Conservation (phyloP, 352 stramenopile genomes). For the Globisporangium okanoganense region DNA sequence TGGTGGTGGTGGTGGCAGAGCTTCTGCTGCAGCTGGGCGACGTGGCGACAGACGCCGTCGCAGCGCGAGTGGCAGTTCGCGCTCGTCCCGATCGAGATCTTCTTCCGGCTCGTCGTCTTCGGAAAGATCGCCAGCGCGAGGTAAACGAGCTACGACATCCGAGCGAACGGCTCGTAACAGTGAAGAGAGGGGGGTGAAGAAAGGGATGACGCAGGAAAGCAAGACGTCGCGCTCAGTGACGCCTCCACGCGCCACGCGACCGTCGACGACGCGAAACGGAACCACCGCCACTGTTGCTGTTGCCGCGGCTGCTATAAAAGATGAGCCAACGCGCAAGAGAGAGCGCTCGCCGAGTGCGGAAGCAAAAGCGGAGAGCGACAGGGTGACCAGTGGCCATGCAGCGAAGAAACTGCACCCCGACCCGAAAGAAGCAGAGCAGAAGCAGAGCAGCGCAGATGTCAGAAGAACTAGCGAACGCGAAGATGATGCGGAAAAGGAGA, state of each 20-base stretch:
- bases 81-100: conserved; percentile 15
- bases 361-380: conserved; percentile 2
- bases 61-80: conserved; percentile 4
- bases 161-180: not conserved
- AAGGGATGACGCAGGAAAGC: not conserved
- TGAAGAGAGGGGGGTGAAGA: conserved; percentile 1
- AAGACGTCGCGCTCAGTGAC: conserved; percentile 3
- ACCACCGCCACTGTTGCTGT: not conserved
- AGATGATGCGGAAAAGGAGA: not conserved
- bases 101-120: conserved; percentile 17
- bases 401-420: conserved; percentile 1
- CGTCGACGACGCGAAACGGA: not conserved
- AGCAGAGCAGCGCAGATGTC: not conserved
- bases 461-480: not conserved
- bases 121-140: conserved; percentile 9
- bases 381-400: not conserved
- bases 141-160: not conserved
- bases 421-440: not conserved
- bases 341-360: conserved; percentile 11
- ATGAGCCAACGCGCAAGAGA: conserved; percentile 10
- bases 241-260: conserved; percentile 6
- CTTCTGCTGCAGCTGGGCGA: not conserved
- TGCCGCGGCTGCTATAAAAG: no score
- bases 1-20: not conserved
- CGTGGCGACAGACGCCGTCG: conserved; percentile 11